Evolutionary conservation across 1,139 yeast species (phyloP).

Genomic region (Arxiozyma bovina): DNA sequence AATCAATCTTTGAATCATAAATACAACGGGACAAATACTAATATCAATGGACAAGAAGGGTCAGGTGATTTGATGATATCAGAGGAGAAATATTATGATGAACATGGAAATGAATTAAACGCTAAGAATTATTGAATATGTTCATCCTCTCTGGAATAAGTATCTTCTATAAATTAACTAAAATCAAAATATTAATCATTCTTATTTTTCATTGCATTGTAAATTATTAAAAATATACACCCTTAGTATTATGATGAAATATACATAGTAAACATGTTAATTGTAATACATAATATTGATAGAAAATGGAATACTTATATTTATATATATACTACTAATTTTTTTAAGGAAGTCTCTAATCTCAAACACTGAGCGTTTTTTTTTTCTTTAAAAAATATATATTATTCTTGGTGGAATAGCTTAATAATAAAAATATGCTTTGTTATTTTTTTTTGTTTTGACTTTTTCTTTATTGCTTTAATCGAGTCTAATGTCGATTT

Average conservation of each 20-base stretch:
- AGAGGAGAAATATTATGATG: slow-evolving; percentile 17
- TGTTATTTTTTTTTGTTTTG: too few species aligned
- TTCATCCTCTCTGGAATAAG: not conserved
- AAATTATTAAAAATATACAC: not conserved
- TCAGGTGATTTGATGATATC: slow-evolving; percentile 14
- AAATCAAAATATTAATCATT: not conserved
- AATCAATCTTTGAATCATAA: not conserved
- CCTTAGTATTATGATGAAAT: not conserved
- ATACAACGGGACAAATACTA: not conserved
- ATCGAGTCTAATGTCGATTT: too few species aligned
- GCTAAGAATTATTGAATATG: slow-evolving; percentile 13
- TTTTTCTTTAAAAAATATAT: too few species aligned
- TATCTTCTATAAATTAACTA: not conserved
- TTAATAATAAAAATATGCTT: too few species aligned
- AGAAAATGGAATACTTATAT: not conserved
- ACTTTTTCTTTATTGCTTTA: too few species aligned
- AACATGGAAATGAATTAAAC: slow-evolving; percentile 15
- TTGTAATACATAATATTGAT: not conserved
- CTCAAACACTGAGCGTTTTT: too few species aligned
- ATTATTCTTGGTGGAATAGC: too few species aligned
- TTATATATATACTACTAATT: too few species aligned
- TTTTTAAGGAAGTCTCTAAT: too few species aligned
- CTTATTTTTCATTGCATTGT: not conserved
- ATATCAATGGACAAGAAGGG: not conserved
- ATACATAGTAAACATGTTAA: too few species aligned